Conservation (phyloP, 2,329 filamentous ascomycete genomes). For the Pseudogymnoascus sp. region DNA sequence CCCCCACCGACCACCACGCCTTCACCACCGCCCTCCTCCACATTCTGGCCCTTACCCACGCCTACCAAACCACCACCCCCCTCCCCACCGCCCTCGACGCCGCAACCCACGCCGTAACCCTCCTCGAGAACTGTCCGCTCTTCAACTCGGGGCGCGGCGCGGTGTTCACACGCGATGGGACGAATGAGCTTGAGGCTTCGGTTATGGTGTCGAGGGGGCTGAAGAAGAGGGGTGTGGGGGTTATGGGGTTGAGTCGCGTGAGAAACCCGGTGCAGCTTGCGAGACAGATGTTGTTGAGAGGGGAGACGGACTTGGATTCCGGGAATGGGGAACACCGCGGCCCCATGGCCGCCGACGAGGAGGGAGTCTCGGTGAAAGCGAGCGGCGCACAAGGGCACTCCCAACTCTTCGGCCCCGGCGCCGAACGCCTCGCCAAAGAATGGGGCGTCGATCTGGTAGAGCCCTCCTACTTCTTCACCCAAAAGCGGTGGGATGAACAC, state of each 20-base stretch:
- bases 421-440: slow-evolving; percentile 56
- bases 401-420: slow-evolving; percentile 57
- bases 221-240: slow-evolving; percentile 68
- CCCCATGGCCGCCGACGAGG: slow-evolving; percentile 16
- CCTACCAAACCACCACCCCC: neutral
- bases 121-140: slow-evolving; percentile 69
- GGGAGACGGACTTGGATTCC: slow-evolving; percentile 50
- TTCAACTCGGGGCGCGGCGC: slow-evolving; percentile 82
- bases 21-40: too few species aligned
- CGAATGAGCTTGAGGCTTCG: slow-evolving; percentile 77
- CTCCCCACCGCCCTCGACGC: slow-evolving; percentile 52
- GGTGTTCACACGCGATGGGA: slow-evolving; percentile 75
- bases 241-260: slow-evolving; percentile 64
- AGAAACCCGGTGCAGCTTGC: slow-evolving; percentile 73
- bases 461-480: slow-evolving; percentile 68
- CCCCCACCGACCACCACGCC: too few species aligned
- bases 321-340: slow-evolving; percentile 29
- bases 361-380: neutral
- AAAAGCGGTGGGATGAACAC: slow-evolving; percentile 72
- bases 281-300: slow-evolving; percentile 57
- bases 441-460: slow-evolving; percentile 67
- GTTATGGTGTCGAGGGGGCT: slow-evolving; percentile 72
- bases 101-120: slow-evolving; percentile 64
- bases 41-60: too few species aligned
- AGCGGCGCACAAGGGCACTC: slow-evolving; percentile 54